Evolutionary conservation across 2,329 filamentous ascomycete genomes (phyloP), one percentile per base, ranked within the genome.

Genomic region (Hymenoscyphus occultus): DNA sequence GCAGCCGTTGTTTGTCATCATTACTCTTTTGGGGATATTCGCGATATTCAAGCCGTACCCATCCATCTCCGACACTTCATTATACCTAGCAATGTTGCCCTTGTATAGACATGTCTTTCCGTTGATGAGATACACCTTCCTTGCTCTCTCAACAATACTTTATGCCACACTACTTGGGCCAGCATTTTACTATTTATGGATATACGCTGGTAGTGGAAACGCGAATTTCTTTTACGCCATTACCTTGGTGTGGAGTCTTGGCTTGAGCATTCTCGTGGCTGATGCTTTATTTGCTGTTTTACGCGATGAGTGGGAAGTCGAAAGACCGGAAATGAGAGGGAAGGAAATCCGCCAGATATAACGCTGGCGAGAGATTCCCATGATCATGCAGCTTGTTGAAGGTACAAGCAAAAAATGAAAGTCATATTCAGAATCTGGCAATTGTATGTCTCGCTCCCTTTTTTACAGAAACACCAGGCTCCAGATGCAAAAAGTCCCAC

Each of bases 151-250:
- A 0, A 90, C 91, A 1, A 83, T 99, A 48, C 80, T 98, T 10
- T 99, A 99, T 77, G 89, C 92, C 31, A 90, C 89, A 2, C 89
- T 97, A 68, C 84, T 99, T 0, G 95, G 95, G 0, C 95, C 95
- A 1, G 93, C 93, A 0, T 99, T 99, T 76, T 97, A 98, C 76
- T 89, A 99, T 75, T 82, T 99, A 5, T 99, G 95, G 95, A 94
- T 99, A 65, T 99, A 98, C 75, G 95, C 95, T 2, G 95, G 95
- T 60, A 97, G 93, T 64, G 95, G 95, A 35, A 99, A 99, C 74
- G 95, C 95, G 65, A 99, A 99, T 77, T 99, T 99, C 80, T 99
- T 99, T 80, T 99, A 99, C 76, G 95, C 95, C 70, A 98, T 99
- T 73, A 99, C 95, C 0, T 80, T 99, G n/a, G 95, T 99, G 0